These are phyloP conservation scores for Chlorella sp. DNA, from an alignment of 139 green algal genomes.

Conservation along the genomic window DNA sequence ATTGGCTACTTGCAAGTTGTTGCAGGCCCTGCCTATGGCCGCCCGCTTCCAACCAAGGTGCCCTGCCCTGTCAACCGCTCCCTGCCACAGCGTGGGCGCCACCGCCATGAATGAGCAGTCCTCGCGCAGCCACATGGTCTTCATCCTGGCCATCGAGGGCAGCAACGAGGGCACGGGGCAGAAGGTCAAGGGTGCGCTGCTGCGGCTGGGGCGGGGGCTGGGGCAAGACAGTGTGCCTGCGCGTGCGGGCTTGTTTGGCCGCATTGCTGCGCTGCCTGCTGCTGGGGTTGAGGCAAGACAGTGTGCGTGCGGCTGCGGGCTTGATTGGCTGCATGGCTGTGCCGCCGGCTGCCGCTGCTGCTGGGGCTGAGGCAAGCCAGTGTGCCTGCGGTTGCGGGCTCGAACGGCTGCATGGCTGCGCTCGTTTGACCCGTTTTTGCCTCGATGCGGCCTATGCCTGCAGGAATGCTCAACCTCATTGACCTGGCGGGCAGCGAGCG, in stretches of 20 bases:
- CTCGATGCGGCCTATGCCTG: not conserved
- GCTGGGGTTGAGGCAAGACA: too few species aligned
- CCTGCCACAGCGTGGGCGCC: slow-evolving; percentile 29
- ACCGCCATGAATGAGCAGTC: slow-evolving; percentile 94
- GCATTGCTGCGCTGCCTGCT: too few species aligned
- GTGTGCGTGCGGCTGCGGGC: too few species aligned
- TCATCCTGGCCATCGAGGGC: slow-evolving; percentile 94
- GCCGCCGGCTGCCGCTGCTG: too few species aligned
- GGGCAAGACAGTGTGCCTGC: too few species aligned
- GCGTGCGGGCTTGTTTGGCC: not conserved
- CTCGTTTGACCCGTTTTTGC: not conserved
- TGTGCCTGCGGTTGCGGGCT: not conserved
- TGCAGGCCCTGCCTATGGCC: too few species aligned
- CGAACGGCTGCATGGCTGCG: not conserved
- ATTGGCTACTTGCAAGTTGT: too few species aligned
- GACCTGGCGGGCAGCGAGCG: slow-evolving; percentile 93
- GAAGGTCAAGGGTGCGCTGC: slow-evolving; percentile 50
- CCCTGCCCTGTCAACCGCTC: too few species aligned
- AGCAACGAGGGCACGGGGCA: slow-evolving; percentile 67
- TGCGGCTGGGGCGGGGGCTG: not conserved
- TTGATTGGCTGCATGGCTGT: not conserved
- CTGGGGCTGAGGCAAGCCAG: too few species aligned
- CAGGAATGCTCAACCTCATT: slow-evolving; percentile 87
- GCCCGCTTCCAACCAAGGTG: too few species aligned
- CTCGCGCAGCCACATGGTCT: slow-evolving; percentile 88